Evolutionary conservation across 2,329 filamentous ascomycete genomes (phyloP).

Genomic region (Colletotrichum sublineola): DNA sequence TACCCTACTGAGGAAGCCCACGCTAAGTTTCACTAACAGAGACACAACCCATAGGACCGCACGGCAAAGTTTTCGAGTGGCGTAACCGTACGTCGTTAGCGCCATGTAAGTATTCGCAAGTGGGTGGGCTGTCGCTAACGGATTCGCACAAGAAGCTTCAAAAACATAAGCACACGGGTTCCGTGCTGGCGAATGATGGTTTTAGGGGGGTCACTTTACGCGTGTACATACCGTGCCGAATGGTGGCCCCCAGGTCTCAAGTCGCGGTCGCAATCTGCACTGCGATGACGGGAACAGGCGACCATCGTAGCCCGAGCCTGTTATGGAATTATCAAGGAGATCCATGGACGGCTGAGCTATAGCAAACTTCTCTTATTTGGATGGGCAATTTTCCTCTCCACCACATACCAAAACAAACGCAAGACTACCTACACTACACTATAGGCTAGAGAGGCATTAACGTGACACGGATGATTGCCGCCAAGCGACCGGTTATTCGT

Average conservation of each 20-base stretch:
- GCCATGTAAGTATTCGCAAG: slow-evolving; percentile 20
- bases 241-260: slow-evolving; percentile 12
- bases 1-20: slow-evolving; percentile 24
- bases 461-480: slow-evolving; percentile 45
- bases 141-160: slow-evolving; percentile 35
- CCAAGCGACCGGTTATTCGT: slow-evolving; percentile 25
- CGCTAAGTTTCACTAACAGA: slow-evolving; percentile 37
- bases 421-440: not conserved
- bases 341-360: slow-evolving; percentile 36
- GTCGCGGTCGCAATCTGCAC: slow-evolving; percentile 24
- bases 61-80: slow-evolving; percentile 35
- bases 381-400: slow-evolving; percentile 36
- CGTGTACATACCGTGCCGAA: slow-evolving; percentile 41
- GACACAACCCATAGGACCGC: slow-evolving; percentile 27
- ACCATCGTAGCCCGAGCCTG: slow-evolving; percentile 25
- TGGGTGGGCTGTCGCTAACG: slow-evolving; percentile 24
- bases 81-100: slow-evolving; percentile 26
- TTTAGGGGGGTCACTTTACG: slow-evolving; percentile 44
- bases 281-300: slow-evolving; percentile 35
- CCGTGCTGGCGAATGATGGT: slow-evolving; percentile 19
- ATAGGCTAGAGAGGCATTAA: slow-evolving; percentile 43
- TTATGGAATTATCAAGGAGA: slow-evolving; percentile 30
- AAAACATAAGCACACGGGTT: slow-evolving; percentile 26
- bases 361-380: slow-evolving; percentile 43
- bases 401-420: slow-evolving; percentile 22